Conservation (phyloP, 2,329 filamentous ascomycete genomes). For the Penicillium sp. region DNA sequence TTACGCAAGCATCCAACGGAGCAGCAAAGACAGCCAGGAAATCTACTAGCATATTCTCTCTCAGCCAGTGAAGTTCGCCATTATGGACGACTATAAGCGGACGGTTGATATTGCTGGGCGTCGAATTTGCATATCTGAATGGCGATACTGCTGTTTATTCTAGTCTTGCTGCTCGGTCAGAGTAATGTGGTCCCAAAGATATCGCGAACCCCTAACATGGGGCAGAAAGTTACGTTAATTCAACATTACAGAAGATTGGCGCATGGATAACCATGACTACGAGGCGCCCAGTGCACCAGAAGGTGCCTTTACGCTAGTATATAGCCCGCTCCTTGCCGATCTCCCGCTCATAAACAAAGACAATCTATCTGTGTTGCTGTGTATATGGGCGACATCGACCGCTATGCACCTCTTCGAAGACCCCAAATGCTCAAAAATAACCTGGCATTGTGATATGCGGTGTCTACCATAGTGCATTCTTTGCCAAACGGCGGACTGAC, state of each 20-base stretch:
- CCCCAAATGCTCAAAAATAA: constrained; percentile 22
- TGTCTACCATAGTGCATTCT: constrained; percentile 38
- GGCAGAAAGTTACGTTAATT: constrained; percentile 10
- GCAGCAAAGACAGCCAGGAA: constrained; percentile 5
- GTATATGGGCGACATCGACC: constrained; percentile 39
- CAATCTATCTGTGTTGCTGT: constrained; percentile 37
- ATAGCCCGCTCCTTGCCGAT: constrained; percentile 32
- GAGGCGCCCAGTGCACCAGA: constrained; percentile 4
- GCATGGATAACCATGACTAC: constrained; percentile 16
- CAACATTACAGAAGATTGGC: constrained; percentile 31
- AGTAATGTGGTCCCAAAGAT: neutral
- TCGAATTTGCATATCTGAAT: constrained; percentile 25
- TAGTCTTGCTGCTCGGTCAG: constrained; percentile 13
- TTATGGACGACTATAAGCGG: constrained; percentile 39
- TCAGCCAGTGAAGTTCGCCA: constrained; percentile 20
- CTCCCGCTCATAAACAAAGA: constrained; percentile 39
- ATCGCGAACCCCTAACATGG: neutral
- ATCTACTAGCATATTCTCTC: constrained; percentile 35
- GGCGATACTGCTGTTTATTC: constrained; percentile 34
- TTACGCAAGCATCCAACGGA: constrained; percentile 20
- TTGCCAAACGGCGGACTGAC: constrained; percentile 33
- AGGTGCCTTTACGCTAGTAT: constrained; percentile 17
- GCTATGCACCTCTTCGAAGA: constrained; percentile 35
- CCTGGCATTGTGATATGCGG: constrained; percentile 28
- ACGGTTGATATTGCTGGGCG: constrained; percentile 13